Evolutionary conservation across 192 early-diverging fungal genomes (phyloP).

Genomic region (Coemansia sp.): DNA sequence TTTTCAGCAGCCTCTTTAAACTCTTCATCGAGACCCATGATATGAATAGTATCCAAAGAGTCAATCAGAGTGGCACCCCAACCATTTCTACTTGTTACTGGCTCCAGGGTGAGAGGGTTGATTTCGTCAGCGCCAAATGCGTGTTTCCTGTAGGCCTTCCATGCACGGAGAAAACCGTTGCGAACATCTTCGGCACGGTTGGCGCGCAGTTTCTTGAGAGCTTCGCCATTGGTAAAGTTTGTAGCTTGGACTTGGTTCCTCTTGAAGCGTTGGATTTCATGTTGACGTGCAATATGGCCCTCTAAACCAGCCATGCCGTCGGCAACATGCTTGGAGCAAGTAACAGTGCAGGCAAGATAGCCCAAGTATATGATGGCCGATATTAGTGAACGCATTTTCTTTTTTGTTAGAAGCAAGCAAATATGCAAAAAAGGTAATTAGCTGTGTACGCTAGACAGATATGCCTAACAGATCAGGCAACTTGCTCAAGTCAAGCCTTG

Average conservation of each 20-base stretch:
- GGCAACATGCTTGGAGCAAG: conserved; percentile 15
- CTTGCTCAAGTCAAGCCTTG: too few relatives aligned
- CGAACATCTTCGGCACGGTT: conserved; percentile 55
- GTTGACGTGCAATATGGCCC: conserved; percentile 23
- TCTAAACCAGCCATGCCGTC: conserved; percentile 40
- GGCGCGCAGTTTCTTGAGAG: conserved; percentile 46
- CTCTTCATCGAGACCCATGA: conserved; percentile 82
- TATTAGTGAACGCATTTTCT: conserved; percentile 23
- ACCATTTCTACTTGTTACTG: conserved; percentile 52
- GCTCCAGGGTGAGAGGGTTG: conserved; percentile 49
- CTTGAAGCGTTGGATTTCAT: conserved; percentile 29
- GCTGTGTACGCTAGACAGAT: too few relatives aligned
- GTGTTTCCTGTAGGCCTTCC: conserved; percentile 73
- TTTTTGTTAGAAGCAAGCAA: too few relatives aligned
- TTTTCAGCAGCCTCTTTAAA: conserved; percentile 69
- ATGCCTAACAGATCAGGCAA: too few relatives aligned
- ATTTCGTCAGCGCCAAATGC: conserved; percentile 80
- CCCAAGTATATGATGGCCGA: conserved; percentile 15
- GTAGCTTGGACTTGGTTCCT: conserved; percentile 28
- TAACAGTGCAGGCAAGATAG: conserved; percentile 6
- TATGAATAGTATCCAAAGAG: conserved; percentile 78
- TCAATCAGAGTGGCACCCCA: conserved; percentile 92
- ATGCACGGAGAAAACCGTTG: conserved; percentile 61
- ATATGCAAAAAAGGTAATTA: too few relatives aligned
- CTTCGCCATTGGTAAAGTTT: conserved; percentile 33